A percentile compares a stretch with the other conserved stretches of the same genome.
Evolutionary conservation across 2,329 filamentous ascomycete genomes (phyloP).

Genomic region (Curvularia sp.): DNA sequence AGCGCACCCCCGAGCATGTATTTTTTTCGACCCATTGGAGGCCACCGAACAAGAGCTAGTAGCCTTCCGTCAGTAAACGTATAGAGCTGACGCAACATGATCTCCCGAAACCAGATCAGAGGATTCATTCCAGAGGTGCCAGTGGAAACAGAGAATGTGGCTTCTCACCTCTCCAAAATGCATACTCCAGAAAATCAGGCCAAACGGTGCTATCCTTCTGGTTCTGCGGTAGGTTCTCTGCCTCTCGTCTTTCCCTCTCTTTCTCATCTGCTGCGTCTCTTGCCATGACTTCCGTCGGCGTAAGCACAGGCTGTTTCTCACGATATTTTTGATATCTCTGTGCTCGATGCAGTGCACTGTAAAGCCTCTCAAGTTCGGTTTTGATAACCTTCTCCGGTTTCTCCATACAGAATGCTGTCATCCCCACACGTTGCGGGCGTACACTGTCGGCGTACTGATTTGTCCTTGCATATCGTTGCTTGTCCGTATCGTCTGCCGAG

Average conservation of each 20-base stretch:
- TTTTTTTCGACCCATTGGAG: constrained; percentile 66
- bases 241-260: constrained; percentile 20
- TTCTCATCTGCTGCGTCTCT: constrained; percentile 30
- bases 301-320: constrained; percentile 47
- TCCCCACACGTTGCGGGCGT: constrained; percentile 32
- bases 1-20: constrained; percentile 58
- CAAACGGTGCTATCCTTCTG: constrained; percentile 52
- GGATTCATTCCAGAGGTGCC: background rate
- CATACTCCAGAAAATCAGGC: constrained; percentile 57
- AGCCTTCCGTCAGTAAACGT: background rate
- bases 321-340: constrained; percentile 58
- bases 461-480: constrained; percentile 28
- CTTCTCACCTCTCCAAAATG: constrained; percentile 57
- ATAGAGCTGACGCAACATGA: background rate
- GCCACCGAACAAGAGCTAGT: constrained; percentile 57
- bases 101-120: background rate
- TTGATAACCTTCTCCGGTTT: constrained; percentile 42
- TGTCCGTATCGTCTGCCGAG: constrained; percentile 37
- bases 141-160: background rate
- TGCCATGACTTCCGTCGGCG: constrained; percentile 27
- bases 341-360: constrained; percentile 41
- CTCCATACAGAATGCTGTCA: constrained; percentile 30
- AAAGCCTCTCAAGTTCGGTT: constrained; percentile 39
- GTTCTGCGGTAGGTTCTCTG: constrained; percentile 30
- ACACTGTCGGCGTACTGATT: constrained; percentile 39